Percentiles rank a stretch among this genome's conserved stretches.
phyloP scores from a whole-genome alignment of 768 basidiomycete species.

The Russula brevipes region DNA sequence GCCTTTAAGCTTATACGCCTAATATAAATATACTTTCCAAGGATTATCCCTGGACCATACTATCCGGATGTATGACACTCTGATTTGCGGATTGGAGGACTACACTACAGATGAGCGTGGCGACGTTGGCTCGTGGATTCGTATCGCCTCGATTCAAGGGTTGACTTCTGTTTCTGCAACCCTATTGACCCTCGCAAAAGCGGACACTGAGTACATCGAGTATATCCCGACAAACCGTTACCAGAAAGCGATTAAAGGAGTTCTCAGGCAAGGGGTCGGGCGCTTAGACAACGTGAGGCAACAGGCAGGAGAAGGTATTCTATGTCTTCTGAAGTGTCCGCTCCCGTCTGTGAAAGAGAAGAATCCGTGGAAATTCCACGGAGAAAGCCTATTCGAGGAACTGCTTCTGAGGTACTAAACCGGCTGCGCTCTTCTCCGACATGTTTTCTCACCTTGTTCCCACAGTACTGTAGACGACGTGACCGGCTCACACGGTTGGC shows the following conservation, averaged over 20 bases:
- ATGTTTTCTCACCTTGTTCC: slow-evolving; percentile 2
- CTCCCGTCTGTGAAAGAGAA: slow-evolving; percentile 40
- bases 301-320: slow-evolving; percentile 62
- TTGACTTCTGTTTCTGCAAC: slow-evolving; percentile 50
- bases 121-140: slow-evolving; percentile 95
- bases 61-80: slow-evolving; percentile 43
- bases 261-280: slow-evolving; percentile 87
- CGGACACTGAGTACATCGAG: slow-evolving; percentile 43
- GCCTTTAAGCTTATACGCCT: neutral
- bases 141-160: slow-evolving; percentile 68
- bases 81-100: slow-evolving; percentile 75
- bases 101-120: slow-evolving; percentile 93
- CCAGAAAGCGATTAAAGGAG: slow-evolving; percentile 52
- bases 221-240: slow-evolving; percentile 60
- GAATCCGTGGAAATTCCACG: slow-evolving; percentile 50
- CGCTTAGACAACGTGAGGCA: slow-evolving; percentile 87
- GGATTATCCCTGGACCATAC: slow-evolving; percentile 10
- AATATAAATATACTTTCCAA: neutral
- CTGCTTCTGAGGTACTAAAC: slow-evolving; percentile 47
- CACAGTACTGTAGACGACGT: slow-evolving; percentile 32
- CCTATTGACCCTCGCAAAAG: slow-evolving; percentile 42
- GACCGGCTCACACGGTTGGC: slow-evolving; percentile 43
- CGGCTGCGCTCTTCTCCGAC: slow-evolving; percentile 19
- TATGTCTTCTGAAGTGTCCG: slow-evolving; percentile 44
- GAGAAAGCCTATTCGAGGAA: slow-evolving; percentile 42